Base-by-base conservation (phyloP, 1,284 basidiomycete genomes). In the Paramarasmius palmivorus region DNA sequence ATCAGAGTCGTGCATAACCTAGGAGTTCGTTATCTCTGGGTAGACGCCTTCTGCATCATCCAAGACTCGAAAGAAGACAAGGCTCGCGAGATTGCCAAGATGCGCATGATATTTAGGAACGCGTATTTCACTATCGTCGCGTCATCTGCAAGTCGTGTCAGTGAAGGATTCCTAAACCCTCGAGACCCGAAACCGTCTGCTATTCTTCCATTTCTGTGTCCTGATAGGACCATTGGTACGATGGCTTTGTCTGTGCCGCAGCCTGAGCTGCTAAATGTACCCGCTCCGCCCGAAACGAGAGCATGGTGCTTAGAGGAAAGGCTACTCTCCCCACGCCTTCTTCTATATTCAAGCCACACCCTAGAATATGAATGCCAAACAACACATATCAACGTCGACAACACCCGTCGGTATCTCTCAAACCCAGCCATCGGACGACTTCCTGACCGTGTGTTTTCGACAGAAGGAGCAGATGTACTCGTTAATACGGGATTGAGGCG, bases 21-120 rank as follows among this genome's bases (percentile, higher is more conserved):
- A 8, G 54, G 54, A 4, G n/a, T 53, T 19, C 54, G 46, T 12
- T 58, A 51, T 44, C 55, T 58, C 34, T 58, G 57, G 57, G 37
- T 54, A 8, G 57, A 58, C 38, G 46, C 57, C 17, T 47, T 53
- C 14, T 58, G 57, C 37, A 58, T 58, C 19, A 32, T 58, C 10
- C 55, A 56, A 39, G 57, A 58, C 51, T 49, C 40, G 9, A 38
- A 29, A 4, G 19, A 50, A 20, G 57, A 58, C 37, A 58, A 58
- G 29, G 29, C 37, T 15, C 50, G 42, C 34, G 50, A 58, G 44
- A 50, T 58, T 20, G 42, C 42, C 22, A 37, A 48, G 9, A 58
- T 58, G 54, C 54, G 54, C 14, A n/a, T 22, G n/a, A 53, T 53
- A 29, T 58, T 53, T 49, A 39, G 36, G 10, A 45, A 58, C 39